phyloP scores from a whole-genome alignment of 257 asterid genomes.

The Capsicum chinense region DNA sequence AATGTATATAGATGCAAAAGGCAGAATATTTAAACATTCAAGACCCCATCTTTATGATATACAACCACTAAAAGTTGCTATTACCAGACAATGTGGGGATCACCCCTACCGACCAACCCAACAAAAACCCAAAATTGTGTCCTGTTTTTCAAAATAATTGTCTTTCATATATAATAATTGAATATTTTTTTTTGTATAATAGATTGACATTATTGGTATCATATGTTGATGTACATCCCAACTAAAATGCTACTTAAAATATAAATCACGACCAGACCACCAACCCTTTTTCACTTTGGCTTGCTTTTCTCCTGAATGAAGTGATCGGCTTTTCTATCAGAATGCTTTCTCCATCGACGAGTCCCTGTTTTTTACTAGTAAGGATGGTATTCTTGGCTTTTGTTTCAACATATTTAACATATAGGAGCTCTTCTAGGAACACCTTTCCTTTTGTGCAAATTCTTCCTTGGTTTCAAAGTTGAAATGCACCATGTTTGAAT shows the following conservation, averaged over 20 bases:
- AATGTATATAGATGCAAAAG: not conserved
- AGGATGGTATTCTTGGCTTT: not conserved
- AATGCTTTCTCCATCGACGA: no score
- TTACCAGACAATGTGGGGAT: conserved; percentile 25
- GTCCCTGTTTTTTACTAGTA: not conserved
- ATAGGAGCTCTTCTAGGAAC: conserved; percentile 68
- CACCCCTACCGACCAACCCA: conserved; percentile 26
- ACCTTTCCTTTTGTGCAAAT: conserved; percentile 63
- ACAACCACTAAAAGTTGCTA: conserved; percentile 20
- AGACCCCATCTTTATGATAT: not conserved
- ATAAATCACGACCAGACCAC: not conserved
- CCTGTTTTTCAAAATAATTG: not conserved
- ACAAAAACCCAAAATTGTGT: conserved; percentile 29
- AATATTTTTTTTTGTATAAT: not conserved
- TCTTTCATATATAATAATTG: conserved; percentile 11
- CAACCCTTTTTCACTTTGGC: not conserved
- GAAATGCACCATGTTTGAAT: conserved; percentile 51
- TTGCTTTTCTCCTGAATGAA: not conserved
- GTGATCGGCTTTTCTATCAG: not conserved
- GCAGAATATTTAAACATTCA: not conserved
- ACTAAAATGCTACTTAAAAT: not conserved
- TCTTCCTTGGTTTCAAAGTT: conserved; percentile 50
- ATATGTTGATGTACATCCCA: conserved; percentile 16
- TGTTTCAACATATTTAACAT: not conserved
- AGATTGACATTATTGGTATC: not conserved